Conservation (phyloP, 2,329 filamentous ascomycete species). For the Chaetomiaceae sp. region DNA sequence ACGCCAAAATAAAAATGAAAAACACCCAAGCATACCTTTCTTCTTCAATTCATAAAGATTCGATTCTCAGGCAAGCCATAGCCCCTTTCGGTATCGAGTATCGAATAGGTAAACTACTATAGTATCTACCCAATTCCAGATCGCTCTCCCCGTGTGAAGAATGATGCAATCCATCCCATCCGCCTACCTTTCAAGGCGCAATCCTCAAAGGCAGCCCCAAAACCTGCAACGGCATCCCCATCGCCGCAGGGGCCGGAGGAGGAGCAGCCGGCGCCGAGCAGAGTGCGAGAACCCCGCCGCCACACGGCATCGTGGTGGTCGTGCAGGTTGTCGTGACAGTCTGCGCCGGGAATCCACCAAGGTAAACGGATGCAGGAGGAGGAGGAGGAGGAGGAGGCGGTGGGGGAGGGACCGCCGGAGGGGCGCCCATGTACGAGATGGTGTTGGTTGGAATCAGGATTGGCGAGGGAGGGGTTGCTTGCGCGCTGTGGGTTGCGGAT, state of each 20-base stretch:
- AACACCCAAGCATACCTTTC: no score
- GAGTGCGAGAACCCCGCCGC: not conserved
- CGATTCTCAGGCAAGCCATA: no score
- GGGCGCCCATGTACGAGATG: not conserved
- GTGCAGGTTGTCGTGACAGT: not conserved
- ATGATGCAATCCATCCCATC: no score
- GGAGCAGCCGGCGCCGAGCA: not conserved
- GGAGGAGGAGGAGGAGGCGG: no score
- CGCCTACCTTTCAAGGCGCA: conserved; percentile 2
- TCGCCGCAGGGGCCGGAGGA: not conserved
- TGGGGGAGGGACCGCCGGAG: no score
- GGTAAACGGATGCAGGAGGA: not conserved
- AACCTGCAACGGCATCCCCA: not conserved
- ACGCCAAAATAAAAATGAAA: no score
- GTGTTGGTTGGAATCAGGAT: conserved; percentile 2
- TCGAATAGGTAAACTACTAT: no score
- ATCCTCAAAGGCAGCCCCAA: conserved; percentile 1
- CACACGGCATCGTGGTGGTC: not conserved
- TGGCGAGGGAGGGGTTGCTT: not conserved
- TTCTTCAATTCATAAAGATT: no score
- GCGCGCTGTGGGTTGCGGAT: not conserved
- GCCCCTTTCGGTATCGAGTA: no score
- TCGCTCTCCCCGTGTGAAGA: no score
- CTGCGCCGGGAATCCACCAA: not conserved
- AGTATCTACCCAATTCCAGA: no score